Evolutionary conservation across 768 basidiomycete species (phyloP).

Genomic region (Podaxis sp.): DNA sequence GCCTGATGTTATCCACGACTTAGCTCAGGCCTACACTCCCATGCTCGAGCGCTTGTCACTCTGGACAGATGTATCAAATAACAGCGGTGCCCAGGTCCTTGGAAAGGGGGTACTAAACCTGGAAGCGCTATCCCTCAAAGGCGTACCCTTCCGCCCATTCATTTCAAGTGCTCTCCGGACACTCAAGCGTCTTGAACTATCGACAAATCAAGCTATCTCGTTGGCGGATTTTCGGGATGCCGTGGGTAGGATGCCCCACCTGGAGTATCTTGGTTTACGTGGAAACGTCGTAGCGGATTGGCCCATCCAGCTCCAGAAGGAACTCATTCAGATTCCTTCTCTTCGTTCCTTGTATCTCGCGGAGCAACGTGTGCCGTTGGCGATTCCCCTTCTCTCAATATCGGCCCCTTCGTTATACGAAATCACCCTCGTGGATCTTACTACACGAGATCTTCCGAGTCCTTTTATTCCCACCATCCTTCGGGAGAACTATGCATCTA

Average conservation of each 20-base stretch:
- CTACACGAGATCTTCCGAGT: not conserved
- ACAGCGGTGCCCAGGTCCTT: not conserved
- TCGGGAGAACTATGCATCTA: not conserved
- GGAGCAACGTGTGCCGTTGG: conserved; percentile 24
- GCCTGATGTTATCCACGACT: not conserved
- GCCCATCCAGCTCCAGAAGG: conserved; percentile 20
- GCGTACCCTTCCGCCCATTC: conserved; percentile 20
- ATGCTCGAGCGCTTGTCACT: not conserved
- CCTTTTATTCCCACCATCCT: not conserved
- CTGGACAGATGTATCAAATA: not conserved
- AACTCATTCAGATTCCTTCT: conserved; percentile 22
- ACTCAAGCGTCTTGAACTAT: conserved; percentile 19
- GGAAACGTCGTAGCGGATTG: conserved; percentile 24
- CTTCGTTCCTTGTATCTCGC: conserved; percentile 21
- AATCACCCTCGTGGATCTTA: not conserved
- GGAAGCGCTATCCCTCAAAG: conserved; percentile 20
- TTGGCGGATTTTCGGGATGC: not conserved
- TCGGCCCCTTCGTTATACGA: conserved; percentile 19
- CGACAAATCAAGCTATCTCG: not conserved
- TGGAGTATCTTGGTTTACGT: conserved; percentile 23
- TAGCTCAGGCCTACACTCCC: not conserved
- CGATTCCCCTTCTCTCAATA: conserved; percentile 23
- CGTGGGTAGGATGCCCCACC: not conserved
- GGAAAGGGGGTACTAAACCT: conserved; percentile 3
- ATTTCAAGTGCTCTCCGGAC: conserved; percentile 16